phyloP scores from a whole-genome alignment of 164 flowering plant species.

The Nymphaea colorata region DNA sequence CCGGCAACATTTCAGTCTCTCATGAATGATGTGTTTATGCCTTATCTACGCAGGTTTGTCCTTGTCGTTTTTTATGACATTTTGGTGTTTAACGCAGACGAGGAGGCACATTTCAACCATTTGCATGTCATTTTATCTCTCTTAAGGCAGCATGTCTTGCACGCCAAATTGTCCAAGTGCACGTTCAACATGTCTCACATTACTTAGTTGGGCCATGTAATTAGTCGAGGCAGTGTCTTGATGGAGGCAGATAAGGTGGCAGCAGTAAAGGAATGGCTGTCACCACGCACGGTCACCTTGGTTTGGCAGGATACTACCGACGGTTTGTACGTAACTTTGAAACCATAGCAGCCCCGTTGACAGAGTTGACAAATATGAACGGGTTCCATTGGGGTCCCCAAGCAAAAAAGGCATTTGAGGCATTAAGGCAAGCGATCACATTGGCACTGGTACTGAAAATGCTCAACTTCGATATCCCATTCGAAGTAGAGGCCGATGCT shows the following conservation, averaged over 20 bases:
- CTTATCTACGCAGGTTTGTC: not conserved
- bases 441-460: not conserved
- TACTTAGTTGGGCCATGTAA: not conserved
- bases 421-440: conserved; percentile 1
- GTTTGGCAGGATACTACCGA: not conserved
- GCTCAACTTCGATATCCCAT: conserved; percentile 1
- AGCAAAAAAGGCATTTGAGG: not conserved
- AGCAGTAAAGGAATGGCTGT: not conserved
- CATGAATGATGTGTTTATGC: conserved; percentile 3
- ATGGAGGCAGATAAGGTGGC: not conserved
- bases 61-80: conserved; percentile 4
- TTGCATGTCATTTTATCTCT: not conserved
- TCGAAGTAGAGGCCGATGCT: conserved; percentile 3
- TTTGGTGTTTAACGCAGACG: not conserved
- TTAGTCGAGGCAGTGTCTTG: not conserved
- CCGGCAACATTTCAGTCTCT: conserved; percentile 3
- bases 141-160: not conserved
- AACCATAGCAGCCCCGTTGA: conserved; percentile 1
- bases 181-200: not conserved
- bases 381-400: not conserved
- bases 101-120: conserved; percentile 3
- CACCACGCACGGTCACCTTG: not conserved
- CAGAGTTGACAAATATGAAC: not conserved
- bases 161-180: not conserved
- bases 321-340: not conserved